Base-by-base conservation (phyloP, 225 moss, liverwort and hornwort genomes). In the Antitrichia curtipendula region DNA sequence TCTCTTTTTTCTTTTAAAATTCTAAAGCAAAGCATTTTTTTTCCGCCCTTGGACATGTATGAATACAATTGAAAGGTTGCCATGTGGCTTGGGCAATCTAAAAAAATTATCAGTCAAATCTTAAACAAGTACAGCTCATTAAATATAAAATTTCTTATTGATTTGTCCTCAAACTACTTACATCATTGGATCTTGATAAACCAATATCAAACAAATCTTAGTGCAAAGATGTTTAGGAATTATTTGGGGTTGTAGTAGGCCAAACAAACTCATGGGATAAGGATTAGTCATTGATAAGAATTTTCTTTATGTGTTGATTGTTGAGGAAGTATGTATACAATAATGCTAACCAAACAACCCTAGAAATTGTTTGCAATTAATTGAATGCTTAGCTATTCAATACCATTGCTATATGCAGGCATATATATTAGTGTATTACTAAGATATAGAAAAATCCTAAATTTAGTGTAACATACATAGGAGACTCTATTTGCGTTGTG, bases 401-500 rank as follows among this genome's bases (percentile, higher is more conserved):
- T 29, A 18, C 10, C 28, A 78, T 8, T 27, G 2, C 1, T 78
- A 5, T 78, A 8, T 34, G 6, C 1, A 36, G 1, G 9, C 36
- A 52, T 32, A 21, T 50, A 73, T 75, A 34, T 21, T 21, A 76
- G 5, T n/a, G 6, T 54, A 24, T 77, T 54, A n/a, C 8, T 1
- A 75, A 52, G 36, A 36, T 20, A 36, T 22, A 14, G 1, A 14
- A 75, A 36, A n/a, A 2, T 3, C 2, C 16, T 16, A 75, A 75
- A 36, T 8, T 52, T 53, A 6, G 9, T 36, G 2, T 9, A 36
- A 53, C 2, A 3, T 23, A 53, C 2, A 3, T 23, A 53, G 3
- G 9, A 5, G 15, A 14, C 6, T 2, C 23, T 54, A 76, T n/a
- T n/a, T 15, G 6, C 0, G 1, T 6, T 22, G 20, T 8, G 12